Percentiles rank a stretch among this genome's conserved stretches.
Evolutionary conservation across 176 grass and related monocot species (phyloP).

Genomic region (Zizania latifolia): DNA sequence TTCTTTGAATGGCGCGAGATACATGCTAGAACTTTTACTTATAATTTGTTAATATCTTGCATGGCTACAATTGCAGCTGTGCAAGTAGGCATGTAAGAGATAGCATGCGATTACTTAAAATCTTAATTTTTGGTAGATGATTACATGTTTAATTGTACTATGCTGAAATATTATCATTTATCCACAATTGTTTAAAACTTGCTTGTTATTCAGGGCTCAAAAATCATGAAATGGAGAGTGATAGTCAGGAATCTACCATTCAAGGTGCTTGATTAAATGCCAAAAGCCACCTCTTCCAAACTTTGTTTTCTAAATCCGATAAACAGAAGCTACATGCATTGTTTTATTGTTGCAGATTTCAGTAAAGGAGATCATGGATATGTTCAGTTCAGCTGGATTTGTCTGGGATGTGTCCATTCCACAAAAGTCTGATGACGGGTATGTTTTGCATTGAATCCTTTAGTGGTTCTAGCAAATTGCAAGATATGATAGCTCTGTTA

Average conservation of each 20-base stretch:
- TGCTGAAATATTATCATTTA: background rate
- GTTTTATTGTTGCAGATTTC: constrained; percentile 50
- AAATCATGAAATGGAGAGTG: constrained; percentile 84
- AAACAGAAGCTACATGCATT: constrained; percentile 18
- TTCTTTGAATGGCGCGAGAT: background rate
- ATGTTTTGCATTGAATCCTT: constrained; percentile 16
- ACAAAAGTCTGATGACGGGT: constrained; percentile 69
- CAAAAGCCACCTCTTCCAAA: background rate
- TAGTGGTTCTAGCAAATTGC: constrained; percentile 20
- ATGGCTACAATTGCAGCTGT: background rate
- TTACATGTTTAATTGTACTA: background rate
- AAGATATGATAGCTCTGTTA: constrained; percentile 7
- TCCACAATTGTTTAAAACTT: constrained; percentile 19
- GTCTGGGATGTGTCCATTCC: constrained; percentile 95
- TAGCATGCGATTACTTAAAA: background rate
- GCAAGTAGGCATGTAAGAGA: background rate
- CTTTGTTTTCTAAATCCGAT: background rate
- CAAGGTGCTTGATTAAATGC: constrained; percentile 58
- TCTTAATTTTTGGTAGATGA: background rate
- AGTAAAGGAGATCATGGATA: constrained; percentile 60
- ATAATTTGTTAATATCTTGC: background rate
- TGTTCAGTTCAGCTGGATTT: constrained; percentile 70
- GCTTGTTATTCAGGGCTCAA: constrained; percentile 61
- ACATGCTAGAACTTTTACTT: background rate
- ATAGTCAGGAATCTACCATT: constrained; percentile 95